A percentile compares a stretch with the other conserved stretches of the same genome.
Evolutionary conservation across 768 basidiomycete genomes (phyloP).

Genomic region (Phylloporus arenicola): DNA sequence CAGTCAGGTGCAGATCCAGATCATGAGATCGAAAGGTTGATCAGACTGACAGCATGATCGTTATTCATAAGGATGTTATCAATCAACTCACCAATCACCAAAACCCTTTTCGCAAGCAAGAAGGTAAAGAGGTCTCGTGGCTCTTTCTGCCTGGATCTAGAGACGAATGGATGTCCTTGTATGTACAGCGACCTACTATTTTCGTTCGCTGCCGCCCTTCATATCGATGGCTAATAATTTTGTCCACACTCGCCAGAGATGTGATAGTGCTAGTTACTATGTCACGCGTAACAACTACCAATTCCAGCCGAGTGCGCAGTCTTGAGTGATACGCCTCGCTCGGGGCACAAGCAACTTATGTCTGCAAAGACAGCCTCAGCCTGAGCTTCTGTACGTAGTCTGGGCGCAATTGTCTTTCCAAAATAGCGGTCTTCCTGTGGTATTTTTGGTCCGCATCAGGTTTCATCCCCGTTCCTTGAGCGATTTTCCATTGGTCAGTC

Average conservation of each 20-base stretch:
- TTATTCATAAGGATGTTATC: neutral
- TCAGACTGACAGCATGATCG: neutral
- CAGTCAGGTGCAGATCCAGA: neutral
- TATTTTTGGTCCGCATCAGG: neutral
- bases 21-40: neutral
- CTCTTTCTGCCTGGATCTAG: neutral
- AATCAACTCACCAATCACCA: no score
- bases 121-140: no score
- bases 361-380: conserved; percentile 10
- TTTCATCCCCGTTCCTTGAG: no score
- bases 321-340: conserved; percentile 12
- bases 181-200: no score
- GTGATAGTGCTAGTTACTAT: no score
- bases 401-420: neutral
- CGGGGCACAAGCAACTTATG: conserved; percentile 16
- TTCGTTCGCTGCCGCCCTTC: no score
- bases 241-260: no score
- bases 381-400: neutral
- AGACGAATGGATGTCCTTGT: no score
- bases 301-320: conserved; percentile 2
- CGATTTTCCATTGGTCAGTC: neutral
- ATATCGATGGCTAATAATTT: no score
- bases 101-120: no score
- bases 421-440: neutral
- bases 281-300: conserved; percentile 18